Evolutionary conservation across 306 rosid genomes (phyloP).

Genomic region (Hippophae rhamnoides): DNA sequence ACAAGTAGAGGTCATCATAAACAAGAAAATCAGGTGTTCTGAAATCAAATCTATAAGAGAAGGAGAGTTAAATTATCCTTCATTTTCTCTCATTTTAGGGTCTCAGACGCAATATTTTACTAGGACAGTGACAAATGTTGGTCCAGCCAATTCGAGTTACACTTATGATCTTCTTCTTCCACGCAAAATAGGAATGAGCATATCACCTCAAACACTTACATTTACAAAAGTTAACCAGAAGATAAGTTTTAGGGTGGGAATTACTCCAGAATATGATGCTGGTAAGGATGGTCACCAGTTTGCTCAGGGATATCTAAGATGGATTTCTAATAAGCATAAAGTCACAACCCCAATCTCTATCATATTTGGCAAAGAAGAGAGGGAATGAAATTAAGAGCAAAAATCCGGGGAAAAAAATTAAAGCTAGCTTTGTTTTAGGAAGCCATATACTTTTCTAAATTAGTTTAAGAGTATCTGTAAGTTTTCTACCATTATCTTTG

Average conservation of each 20-base stretch:
- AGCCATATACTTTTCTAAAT: too few relatives aligned
- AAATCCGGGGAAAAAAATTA: too few relatives aligned
- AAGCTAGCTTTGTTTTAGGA: too few relatives aligned
- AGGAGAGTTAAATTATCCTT: slow-evolving; percentile 42
- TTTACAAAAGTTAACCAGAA: slow-evolving; percentile 34
- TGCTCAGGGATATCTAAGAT: slow-evolving; percentile 34
- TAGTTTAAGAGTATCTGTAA: too few relatives aligned
- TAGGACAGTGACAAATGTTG: slow-evolving; percentile 44
- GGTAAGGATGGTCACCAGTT: neutral
- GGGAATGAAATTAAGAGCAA: too few relatives aligned
- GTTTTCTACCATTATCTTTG: too few relatives aligned
- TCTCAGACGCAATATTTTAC: slow-evolving; percentile 23
- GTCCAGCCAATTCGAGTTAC: slow-evolving; percentile 29
- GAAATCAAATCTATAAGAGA: slow-evolving; percentile 22
- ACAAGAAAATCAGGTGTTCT: slow-evolving; percentile 22
- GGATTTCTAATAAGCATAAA: slow-evolving; percentile 28
- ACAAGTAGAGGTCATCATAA: slow-evolving; percentile 22
- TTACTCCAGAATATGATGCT: slow-evolving; percentile 15
- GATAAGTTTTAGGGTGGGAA: slow-evolving; percentile 14
- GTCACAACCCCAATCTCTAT: slow-evolving; percentile 36
- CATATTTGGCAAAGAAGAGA: slow-evolving; percentile 1
- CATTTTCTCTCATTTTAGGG: slow-evolving; percentile 28
- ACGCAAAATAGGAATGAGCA: slow-evolving; percentile 12
- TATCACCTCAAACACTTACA: slow-evolving; percentile 18
- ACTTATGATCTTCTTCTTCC: slow-evolving; percentile 14